phyloP scores from a whole-genome alignment of 2,329 filamentous ascomycete species.

The Clonostachys solani region DNA sequence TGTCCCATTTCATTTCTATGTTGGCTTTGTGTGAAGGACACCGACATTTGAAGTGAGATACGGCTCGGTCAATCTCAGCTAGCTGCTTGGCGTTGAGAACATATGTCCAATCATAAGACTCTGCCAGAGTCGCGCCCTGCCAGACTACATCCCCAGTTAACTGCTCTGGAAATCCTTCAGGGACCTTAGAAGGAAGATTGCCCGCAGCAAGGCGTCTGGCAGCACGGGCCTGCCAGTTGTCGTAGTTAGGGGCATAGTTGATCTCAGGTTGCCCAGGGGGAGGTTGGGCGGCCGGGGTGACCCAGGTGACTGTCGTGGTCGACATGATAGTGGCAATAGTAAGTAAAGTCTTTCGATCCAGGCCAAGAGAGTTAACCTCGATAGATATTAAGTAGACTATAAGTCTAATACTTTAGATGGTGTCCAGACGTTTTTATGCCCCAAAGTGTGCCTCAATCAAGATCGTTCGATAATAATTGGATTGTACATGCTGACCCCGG shows the following conservation, averaged over 20 bases:
- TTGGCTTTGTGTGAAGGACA: not conserved
- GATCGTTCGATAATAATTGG: too few species aligned
- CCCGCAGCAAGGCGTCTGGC: conserved; percentile 36
- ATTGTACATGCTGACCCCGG: too few species aligned
- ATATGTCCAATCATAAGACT: conserved; percentile 50
- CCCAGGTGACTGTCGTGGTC: not conserved
- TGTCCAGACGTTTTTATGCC: too few species aligned
- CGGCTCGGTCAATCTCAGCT: conserved; percentile 38
- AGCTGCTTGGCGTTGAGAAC: conserved; percentile 39
- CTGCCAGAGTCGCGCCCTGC: conserved; percentile 44
- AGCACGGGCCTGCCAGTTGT: conserved; percentile 47
- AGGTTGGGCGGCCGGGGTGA: not conserved
- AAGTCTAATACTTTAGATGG: too few species aligned
- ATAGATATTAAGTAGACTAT: too few species aligned
- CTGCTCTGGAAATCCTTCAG: conserved; percentile 42
- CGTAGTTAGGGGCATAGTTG: conserved; percentile 46
- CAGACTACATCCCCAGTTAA: conserved; percentile 49
- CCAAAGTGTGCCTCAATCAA: too few species aligned
- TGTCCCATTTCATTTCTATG: not conserved
- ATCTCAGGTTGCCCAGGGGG: conserved; percentile 53
- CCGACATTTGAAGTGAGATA: conserved; percentile 36
- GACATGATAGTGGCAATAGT: not conserved
- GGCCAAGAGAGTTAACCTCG: too few species aligned
- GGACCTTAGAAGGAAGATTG: conserved; percentile 31
- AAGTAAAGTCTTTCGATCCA: too few species aligned